Evolutionary conservation across 2,329 filamentous ascomycete species (phyloP).

Genomic region (Biscogniauxia sp.): DNA sequence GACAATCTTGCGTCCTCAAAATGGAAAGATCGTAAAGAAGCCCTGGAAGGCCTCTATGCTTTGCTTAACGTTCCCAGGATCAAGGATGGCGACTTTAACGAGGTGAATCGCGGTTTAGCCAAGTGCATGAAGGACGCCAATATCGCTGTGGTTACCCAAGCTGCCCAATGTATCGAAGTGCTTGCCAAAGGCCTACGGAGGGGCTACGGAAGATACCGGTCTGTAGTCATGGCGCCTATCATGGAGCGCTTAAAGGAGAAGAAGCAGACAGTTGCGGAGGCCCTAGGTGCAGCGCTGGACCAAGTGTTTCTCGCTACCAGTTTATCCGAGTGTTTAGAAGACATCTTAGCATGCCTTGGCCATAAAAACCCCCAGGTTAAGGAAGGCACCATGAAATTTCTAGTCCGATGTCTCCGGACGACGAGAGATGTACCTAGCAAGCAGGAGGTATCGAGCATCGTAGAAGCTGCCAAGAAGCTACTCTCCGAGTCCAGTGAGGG

Average conservation of each 20-base stretch:
- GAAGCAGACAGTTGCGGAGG: constrained; percentile 85
- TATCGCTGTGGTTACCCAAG: constrained; percentile 87
- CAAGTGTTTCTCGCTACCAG: constrained; percentile 62
- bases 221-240: constrained; percentile 79
- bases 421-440: constrained; percentile 83
- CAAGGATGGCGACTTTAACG: constrained; percentile 85
- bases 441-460: constrained; percentile 77
- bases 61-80: constrained; percentile 83
- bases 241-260: constrained; percentile 98
- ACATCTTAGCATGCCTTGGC: constrained; percentile 77
- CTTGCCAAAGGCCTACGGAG: constrained; percentile 82
- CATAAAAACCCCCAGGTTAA: constrained; percentile 99
- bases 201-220: constrained; percentile 76
- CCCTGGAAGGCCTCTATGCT: constrained; percentile 75
- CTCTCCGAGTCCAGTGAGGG: constrained; percentile 85
- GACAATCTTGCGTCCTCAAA: constrained; percentile 87
- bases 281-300: constrained; percentile 81
- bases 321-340: constrained; percentile 84
- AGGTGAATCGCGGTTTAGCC: constrained; percentile 78
- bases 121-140: constrained; percentile 99
- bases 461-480: constrained; percentile 86
- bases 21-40: constrained; percentile 98
- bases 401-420: constrained; percentile 81
- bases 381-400: constrained; percentile 88
- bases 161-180: constrained; percentile 87